Conservation (phyloP, 2,329 filamentous ascomycete species). For the Calonectria fujianensis region DNA sequence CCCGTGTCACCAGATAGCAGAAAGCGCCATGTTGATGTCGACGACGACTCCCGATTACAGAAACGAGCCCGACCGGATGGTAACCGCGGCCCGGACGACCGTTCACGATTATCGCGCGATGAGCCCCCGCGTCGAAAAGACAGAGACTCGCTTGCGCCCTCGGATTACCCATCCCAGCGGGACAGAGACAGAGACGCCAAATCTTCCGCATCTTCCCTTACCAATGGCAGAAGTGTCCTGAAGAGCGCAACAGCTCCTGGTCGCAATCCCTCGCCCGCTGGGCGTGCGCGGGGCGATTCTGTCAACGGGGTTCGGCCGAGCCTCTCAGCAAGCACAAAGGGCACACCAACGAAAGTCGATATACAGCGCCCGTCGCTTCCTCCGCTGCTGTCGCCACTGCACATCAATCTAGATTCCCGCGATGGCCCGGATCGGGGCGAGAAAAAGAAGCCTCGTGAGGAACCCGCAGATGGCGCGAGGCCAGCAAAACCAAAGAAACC, state of each 20-base stretch:
- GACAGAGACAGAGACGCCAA: slow-evolving; percentile 51
- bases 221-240: slow-evolving; percentile 61
- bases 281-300: slow-evolving; percentile 63
- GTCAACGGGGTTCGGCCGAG: slow-evolving; percentile 65
- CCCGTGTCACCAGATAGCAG: slow-evolving; percentile 66
- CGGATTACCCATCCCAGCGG: slow-evolving; percentile 55
- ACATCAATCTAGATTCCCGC: slow-evolving; percentile 66
- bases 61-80: slow-evolving; percentile 69
- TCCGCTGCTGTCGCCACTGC: slow-evolving; percentile 72
- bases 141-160: slow-evolving; percentile 51
- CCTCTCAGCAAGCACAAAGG: slow-evolving; percentile 58
- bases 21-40: slow-evolving; percentile 67
- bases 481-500: slow-evolving; percentile 57
- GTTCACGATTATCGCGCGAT: slow-evolving; percentile 58
- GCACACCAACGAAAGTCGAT: slow-evolving; percentile 63
- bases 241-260: slow-evolving; percentile 55
- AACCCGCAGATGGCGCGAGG: slow-evolving; percentile 54
- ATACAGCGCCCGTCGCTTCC: slow-evolving; percentile 66
- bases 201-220: slow-evolving; percentile 54
- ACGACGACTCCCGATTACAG: slow-evolving; percentile 65
- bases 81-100: slow-evolving; percentile 57
- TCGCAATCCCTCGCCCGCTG: slow-evolving; percentile 59
- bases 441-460: slow-evolving; percentile 59
- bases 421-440: slow-evolving; percentile 57
- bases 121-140: slow-evolving; percentile 59